Percentiles rank a stretch among this genome's conserved stretches.
These are phyloP conservation scores for Ganoderma sinense DNA, from an alignment of 1,284 basidiomycete genomes.

Conservation along the genomic window DNA sequence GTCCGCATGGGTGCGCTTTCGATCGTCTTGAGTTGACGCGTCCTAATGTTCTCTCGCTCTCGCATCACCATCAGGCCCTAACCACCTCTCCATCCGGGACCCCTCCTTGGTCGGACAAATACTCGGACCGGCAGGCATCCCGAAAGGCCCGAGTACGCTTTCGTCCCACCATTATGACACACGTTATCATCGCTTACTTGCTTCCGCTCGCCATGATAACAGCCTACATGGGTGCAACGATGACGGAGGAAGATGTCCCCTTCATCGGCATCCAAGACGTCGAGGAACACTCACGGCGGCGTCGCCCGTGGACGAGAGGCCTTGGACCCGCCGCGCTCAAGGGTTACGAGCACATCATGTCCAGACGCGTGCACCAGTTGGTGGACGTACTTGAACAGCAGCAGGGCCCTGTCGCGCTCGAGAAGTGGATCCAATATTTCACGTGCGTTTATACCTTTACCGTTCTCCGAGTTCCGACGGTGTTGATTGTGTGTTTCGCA, in stretches of 20 bases:
- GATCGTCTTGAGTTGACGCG: no score
- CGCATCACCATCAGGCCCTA: neutral
- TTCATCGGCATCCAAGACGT: conserved; percentile 41
- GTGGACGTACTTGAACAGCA: conserved; percentile 46
- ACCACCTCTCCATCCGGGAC: conserved; percentile 9
- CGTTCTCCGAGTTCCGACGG: no score
- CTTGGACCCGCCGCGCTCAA: conserved; percentile 57
- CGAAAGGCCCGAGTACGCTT: no score
- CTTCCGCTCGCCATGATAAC: no score
- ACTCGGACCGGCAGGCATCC: conserved; percentile 12
- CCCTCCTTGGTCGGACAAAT: neutral
- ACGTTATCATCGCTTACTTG: no score
- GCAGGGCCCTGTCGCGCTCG: conserved; percentile 46
- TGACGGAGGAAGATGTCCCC: conserved; percentile 13
- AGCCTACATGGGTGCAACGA: conserved; percentile 3
- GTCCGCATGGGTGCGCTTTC: conserved; percentile 4
- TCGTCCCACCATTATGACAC: no score
- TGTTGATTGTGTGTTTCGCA: no score
- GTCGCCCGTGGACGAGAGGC: conserved; percentile 60
- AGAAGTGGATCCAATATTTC: conserved; percentile 57
- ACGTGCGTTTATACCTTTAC: no score
- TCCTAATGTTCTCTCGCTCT: no score
- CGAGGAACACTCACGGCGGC: conserved; percentile 51
- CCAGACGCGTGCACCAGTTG: conserved; percentile 47
- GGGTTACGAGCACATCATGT: conserved; percentile 56